Percentiles rank a stretch among this genome's conserved stretches.
Evolutionary conservation across 331 rosid species (phyloP).

Genomic region (Quercus lobata): DNA sequence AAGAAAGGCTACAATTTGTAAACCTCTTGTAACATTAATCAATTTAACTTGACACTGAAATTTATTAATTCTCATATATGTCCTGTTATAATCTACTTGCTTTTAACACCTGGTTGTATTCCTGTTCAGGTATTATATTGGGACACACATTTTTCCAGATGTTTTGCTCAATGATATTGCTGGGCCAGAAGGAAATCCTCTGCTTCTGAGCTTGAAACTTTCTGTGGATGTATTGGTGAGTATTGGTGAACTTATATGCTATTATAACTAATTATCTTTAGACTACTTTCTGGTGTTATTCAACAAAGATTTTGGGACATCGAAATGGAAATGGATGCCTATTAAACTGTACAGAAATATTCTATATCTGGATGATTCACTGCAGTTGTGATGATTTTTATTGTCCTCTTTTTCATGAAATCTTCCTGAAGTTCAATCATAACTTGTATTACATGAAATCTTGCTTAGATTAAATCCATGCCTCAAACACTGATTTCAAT

Average conservation of each 20-base stretch:
- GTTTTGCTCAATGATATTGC: slow-evolving; percentile 87
- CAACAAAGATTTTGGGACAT: background rate
- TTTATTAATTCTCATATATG: slow-evolving; percentile 14
- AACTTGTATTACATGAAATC: background rate
- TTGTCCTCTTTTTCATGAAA: background rate
- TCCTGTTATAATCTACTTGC: slow-evolving; percentile 9
- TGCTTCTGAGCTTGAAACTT: slow-evolving; percentile 94
- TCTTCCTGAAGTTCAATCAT: too few species aligned
- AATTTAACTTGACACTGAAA: slow-evolving; percentile 7
- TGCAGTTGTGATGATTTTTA: background rate
- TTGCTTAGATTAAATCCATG: background rate
- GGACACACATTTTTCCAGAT: slow-evolving; percentile 80
- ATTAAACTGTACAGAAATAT: background rate
- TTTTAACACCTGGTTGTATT: slow-evolving; percentile 22
- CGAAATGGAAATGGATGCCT: too few species aligned
- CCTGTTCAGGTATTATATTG: slow-evolving; percentile 66
- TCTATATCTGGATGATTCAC: background rate
- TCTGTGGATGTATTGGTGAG: slow-evolving; percentile 95
- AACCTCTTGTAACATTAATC: background rate
- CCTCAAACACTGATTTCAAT: background rate
- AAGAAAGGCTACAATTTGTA: background rate
- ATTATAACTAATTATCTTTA: slow-evolving; percentile 1
- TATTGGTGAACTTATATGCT: slow-evolving; percentile 19
- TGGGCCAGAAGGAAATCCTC: slow-evolving; percentile 90
- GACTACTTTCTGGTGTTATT: background rate